These are phyloP conservation scores for Ceratobasidium papillatum DNA, from an alignment of 1,284 basidiomycete genomes.

Conservation along the genomic window DNA sequence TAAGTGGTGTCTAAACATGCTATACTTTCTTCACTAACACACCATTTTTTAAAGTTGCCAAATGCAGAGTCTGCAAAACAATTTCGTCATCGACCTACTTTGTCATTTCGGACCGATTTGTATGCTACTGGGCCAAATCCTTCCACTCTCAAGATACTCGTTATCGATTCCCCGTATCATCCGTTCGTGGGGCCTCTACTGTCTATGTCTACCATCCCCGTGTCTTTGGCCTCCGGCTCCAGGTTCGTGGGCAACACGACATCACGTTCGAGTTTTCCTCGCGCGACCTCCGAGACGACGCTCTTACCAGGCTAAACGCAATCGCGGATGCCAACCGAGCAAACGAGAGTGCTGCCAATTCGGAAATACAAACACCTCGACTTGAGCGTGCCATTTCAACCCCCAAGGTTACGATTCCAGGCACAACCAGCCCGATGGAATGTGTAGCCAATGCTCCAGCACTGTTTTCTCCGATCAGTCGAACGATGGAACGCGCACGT, in stretches of 20 bases:
- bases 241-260: slow-evolving; percentile 61
- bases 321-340: slow-evolving; percentile 33
- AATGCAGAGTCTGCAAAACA: slow-evolving; percentile 49
- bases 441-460: slow-evolving; percentile 33
- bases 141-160: slow-evolving; percentile 56
- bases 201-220: slow-evolving; percentile 48
- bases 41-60: background rate
- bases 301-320: slow-evolving; percentile 53
- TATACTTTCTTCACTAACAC: background rate
- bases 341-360: background rate
- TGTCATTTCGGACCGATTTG: slow-evolving; percentile 55
- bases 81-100: slow-evolving; percentile 58
- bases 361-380: slow-evolving; percentile 19
- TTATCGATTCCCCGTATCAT: slow-evolving; percentile 61
- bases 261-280: slow-evolving; percentile 63
- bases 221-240: slow-evolving; percentile 60
- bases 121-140: slow-evolving; percentile 61
- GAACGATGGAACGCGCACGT: slow-evolving; percentile 31
- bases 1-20: slow-evolving; percentile 50
- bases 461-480: slow-evolving; percentile 43
- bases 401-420: background rate
- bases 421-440: background rate
- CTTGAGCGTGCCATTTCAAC: background rate
- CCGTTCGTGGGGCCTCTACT: slow-evolving; percentile 56
- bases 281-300: slow-evolving; percentile 59